Evolutionary conservation across 2,329 filamentous ascomycete species (phyloP).

Genomic region (Neonectria neomacrospora): DNA sequence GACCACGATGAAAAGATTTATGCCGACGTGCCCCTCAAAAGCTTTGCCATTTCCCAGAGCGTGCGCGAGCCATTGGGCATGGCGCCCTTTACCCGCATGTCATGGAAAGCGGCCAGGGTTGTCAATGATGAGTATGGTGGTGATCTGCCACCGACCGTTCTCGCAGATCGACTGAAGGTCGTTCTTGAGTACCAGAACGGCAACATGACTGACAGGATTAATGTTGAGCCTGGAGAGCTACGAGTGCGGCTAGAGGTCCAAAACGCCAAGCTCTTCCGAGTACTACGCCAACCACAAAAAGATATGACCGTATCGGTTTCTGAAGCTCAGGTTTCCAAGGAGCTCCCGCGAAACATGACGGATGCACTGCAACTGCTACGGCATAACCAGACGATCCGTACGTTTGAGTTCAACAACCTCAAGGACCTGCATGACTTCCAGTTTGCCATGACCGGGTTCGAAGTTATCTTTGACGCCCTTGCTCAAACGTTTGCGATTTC

Average conservation of each 20-base stretch:
- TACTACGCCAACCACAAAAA: slow-evolving; percentile 78
- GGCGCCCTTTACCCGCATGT: slow-evolving; percentile 60
- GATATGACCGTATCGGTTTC: slow-evolving; percentile 82
- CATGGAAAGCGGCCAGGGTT: slow-evolving; percentile 75
- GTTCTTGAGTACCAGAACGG: slow-evolving; percentile 81
- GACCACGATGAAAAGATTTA: slow-evolving; percentile 76
- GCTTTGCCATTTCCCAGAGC: slow-evolving; percentile 70
- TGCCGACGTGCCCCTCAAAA: slow-evolving; percentile 73
- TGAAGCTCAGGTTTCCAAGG: slow-evolving; percentile 71
- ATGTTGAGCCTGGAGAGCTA: slow-evolving; percentile 80
- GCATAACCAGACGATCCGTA: slow-evolving; percentile 73
- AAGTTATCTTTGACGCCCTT: slow-evolving; percentile 77
- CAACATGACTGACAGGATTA: slow-evolving; percentile 84
- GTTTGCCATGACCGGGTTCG: slow-evolving; percentile 80
- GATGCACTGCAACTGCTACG: slow-evolving; percentile 71
- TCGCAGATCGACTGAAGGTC: slow-evolving; percentile 80
- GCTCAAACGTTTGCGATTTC: slow-evolving; percentile 84
- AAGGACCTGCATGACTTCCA: slow-evolving; percentile 83
- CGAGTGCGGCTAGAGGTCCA: slow-evolving; percentile 73
- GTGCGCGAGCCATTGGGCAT: slow-evolving; percentile 62
- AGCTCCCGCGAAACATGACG: slow-evolving; percentile 70
- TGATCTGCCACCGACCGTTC: slow-evolving; percentile 72
- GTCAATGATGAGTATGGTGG: slow-evolving; percentile 76
- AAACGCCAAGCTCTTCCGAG: slow-evolving; percentile 69
- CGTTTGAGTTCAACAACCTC: slow-evolving; percentile 73